phyloP scores from a whole-genome alignment of 805 yeast species.

The Schizosaccharomyces octosporus region DNA sequence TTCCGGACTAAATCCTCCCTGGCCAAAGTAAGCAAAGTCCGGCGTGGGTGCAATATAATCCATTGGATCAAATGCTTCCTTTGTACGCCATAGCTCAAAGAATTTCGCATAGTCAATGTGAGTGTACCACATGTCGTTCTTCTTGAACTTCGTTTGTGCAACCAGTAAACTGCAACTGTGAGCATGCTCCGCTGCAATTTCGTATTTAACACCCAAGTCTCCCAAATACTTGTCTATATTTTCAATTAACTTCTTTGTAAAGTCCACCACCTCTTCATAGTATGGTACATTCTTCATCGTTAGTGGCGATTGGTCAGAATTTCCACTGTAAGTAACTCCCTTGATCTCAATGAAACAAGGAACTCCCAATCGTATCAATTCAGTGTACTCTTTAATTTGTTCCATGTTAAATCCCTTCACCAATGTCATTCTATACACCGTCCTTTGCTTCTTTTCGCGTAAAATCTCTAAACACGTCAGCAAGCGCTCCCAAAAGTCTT shows the following conservation, averaged over 20 bases:
- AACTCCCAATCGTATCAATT: constrained; percentile 51
- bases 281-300: constrained; percentile 92
- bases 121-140: constrained; percentile 58
- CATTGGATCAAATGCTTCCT: constrained; percentile 44
- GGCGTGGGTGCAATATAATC: constrained; percentile 70
- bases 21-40: constrained; percentile 76
- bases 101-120: constrained; percentile 64
- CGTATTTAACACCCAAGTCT: constrained; percentile 23
- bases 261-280: constrained; percentile 64
- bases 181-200: constrained; percentile 82
- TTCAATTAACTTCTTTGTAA: constrained; percentile 37
- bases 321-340: constrained; percentile 90
- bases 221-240: constrained; percentile 20
- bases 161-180: constrained; percentile 79
- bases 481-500: constrained; percentile 78
- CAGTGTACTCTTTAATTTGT: constrained; percentile 62
- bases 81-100: constrained; percentile 43
- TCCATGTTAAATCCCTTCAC: constrained; percentile 83
- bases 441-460: constrained; percentile 56
- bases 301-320: constrained; percentile 69
- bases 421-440: constrained; percentile 70
- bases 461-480: constrained; percentile 58
- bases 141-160: constrained; percentile 49
- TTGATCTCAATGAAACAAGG: constrained; percentile 82
- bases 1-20: constrained; percentile 75